phyloP scores from a whole-genome alignment of 768 basidiomycete genomes.

The Kwoniella bestiolae region DNA sequence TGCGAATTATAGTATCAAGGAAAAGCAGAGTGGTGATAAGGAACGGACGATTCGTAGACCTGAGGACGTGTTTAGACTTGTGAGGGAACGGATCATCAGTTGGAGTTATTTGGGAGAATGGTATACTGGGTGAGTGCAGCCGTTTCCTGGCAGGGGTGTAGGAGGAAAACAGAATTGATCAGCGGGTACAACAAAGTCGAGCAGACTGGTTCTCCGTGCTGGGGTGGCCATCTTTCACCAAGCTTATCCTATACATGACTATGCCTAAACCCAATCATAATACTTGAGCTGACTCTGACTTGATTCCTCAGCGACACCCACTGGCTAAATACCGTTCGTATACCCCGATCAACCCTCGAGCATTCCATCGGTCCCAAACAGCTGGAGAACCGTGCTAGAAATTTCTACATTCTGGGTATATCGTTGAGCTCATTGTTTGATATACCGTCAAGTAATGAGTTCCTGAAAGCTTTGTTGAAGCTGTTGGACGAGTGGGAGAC shows the following conservation, averaged over 20 bases:
- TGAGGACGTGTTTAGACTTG: slow-evolving; percentile 44
- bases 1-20: slow-evolving; percentile 17
- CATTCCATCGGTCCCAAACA: slow-evolving; percentile 35
- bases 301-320: slow-evolving; percentile 38
- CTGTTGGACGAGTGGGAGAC: slow-evolving; percentile 56
- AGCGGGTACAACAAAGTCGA: too few relatives aligned
- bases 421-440: slow-evolving; percentile 47
- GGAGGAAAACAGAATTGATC: background rate
- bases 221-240: too few relatives aligned
- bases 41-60: slow-evolving; percentile 24
- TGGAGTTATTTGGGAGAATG: slow-evolving; percentile 54
- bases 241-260: too few relatives aligned
- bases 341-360: slow-evolving; percentile 42
- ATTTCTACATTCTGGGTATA: slow-evolving; percentile 51
- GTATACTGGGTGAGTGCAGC: slow-evolving; percentile 51
- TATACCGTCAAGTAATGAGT: slow-evolving; percentile 34
- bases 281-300: background rate
- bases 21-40: slow-evolving; percentile 7
- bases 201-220: too few relatives aligned
- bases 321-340: slow-evolving; percentile 54
- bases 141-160: background rate
- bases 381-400: slow-evolving; percentile 36
- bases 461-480: slow-evolving; percentile 30
- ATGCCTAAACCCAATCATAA: too few relatives aligned
- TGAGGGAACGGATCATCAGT: slow-evolving; percentile 41